These are phyloP conservation scores for Pseudevernia furfuracea DNA, from an alignment of 495 filamentous ascomycete species.

Conservation along the genomic window DNA sequence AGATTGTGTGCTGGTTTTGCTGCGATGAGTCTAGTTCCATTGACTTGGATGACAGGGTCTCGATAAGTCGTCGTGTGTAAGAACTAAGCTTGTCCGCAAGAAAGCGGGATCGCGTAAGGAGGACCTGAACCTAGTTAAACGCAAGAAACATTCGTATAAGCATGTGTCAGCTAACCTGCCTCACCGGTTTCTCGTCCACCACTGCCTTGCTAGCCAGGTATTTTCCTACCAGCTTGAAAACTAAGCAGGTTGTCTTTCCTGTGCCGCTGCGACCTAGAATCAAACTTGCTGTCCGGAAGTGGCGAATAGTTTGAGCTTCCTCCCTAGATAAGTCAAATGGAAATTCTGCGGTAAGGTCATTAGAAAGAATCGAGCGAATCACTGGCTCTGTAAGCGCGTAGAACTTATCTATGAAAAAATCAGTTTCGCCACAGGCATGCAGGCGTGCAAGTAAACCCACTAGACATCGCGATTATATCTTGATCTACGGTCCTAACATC, in stretches of 20 bases:
- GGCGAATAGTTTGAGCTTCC: slow-evolving; percentile 32
- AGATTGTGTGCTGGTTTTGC: not conserved
- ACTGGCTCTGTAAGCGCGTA: slow-evolving; percentile 35
- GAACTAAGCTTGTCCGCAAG: slow-evolving; percentile 33
- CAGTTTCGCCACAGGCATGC: not conserved
- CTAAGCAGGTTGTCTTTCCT: slow-evolving; percentile 40
- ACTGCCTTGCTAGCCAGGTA: slow-evolving; percentile 21
- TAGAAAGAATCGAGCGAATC: slow-evolving; percentile 23
- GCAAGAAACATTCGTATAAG: not conserved
- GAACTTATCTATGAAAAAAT: slow-evolving; percentile 30
- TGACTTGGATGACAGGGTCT: not conserved
- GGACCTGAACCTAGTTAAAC: slow-evolving; percentile 26
- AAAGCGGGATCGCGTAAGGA: slow-evolving; percentile 36
- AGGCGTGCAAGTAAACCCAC: slow-evolving; percentile 12
- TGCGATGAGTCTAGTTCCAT: not conserved
- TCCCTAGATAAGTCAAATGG: slow-evolving; percentile 36
- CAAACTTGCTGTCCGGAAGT: slow-evolving; percentile 31
- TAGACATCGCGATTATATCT: slow-evolving; percentile 27
- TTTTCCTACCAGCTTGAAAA: slow-evolving; percentile 35
- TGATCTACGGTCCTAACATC: slow-evolving; percentile 17
- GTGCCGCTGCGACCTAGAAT: slow-evolving; percentile 42
- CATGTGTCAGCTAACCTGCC: slow-evolving; percentile 31
- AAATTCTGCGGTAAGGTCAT: slow-evolving; percentile 28
- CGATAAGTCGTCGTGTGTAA: slow-evolving; percentile 32
- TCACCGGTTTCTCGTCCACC: slow-evolving; percentile 15